Base-by-base conservation (phyloP, 495 filamentous ascomycete species). In the Pyronema domesticum region DNA sequence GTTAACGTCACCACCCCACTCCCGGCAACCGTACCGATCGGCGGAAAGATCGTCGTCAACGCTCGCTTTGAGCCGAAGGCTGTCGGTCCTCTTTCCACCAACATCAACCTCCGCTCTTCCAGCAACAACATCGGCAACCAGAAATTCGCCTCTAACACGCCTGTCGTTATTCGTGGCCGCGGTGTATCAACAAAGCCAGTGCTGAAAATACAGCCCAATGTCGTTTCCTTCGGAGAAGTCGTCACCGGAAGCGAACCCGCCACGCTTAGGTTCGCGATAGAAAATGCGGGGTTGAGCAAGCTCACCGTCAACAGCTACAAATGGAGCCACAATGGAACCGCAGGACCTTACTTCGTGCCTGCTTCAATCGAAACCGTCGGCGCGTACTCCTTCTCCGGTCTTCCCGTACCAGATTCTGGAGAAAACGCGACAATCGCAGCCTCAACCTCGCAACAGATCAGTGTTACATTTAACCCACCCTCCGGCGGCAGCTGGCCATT, bases 41-140 rank as follows among this genome's bases (percentile, higher is more conserved):
- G 69, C 4, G 56, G 61, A 5, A 68, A 59, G 7, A 70, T 75
- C 42, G 65, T 47, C 3, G 71, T 76, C 58, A 59, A 66, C 14
- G 66, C 69, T 19, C 61, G 58, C 1, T 75, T 72, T 54, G 62
- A 36, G 8, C 70, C 70, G 0, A 53, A 55, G 18, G 11, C 39
- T 7, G 64, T 70, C 23, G 70, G 70, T 0, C 62, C 69, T 1
- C 57, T 71, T 10, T 67, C 68, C 11, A 64, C 57, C 8, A 68
- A 71, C 33, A 64, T 70, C 19, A 56, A 64, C 7, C n/a, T 71
- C 35, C 64, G 56, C 30, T 68, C 65, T 3, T 67, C 64, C 9
- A 30, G 23, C 23, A 30, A 30, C 23, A 65, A 65, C 45, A 36
- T 62, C 0, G 62, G 58, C 1, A 52, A 46, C 1, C 51, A 49